Base-by-base conservation (phyloP, 1,139 yeast genomes). In the Candida sojae region DNA sequence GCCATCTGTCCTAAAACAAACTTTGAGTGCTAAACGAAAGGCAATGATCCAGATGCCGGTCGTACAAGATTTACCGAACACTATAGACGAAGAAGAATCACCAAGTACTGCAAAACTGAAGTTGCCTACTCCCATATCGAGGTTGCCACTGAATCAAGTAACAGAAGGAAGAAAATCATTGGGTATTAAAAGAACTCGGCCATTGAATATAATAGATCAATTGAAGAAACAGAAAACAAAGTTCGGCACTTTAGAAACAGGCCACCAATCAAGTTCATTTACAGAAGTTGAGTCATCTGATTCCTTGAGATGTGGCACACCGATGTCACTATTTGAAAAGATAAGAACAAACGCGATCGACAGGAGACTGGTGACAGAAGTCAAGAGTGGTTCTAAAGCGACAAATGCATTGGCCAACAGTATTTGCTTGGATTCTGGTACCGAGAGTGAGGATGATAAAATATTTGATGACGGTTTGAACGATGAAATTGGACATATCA, bases 391-490 rank as follows among this genome's bases (percentile, higher is more conserved):
- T 26, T 8, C 29, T 26, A 34, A 34, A 21, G n/a, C 21, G 6
- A 21, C 3, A 11, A 25, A 6, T 7, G 5, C 21, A 25, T 36
- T 36, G 5, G 6, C 28, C 12, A 25, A 25, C 10, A 36, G 29
- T 26, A 36, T 25, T n/a, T 36, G 30, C n/a, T 17, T 44, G 10
- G 44, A 48, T 8, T 35, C 39, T 10, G 53, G 50, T 29, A 34
- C 28, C 11, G 49, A 41, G 33, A 51, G 39, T 11, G 60, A 55
- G 6, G 64, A 58, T 23, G 62, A 60, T 17, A 62, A 61, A n/a
- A 57, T 57, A 3, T 64, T 65, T 51, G 62, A 67, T 45, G 72
- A 67, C 47, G 68, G 66, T 1, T 55, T 67, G 21, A 69, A 68
- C 41, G 68, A 63, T 3, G 64, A 61, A 37, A 49, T 63, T 29